Base-by-base conservation (phyloP, 345 rosid genomes). In the Theobroma cacao region DNA sequence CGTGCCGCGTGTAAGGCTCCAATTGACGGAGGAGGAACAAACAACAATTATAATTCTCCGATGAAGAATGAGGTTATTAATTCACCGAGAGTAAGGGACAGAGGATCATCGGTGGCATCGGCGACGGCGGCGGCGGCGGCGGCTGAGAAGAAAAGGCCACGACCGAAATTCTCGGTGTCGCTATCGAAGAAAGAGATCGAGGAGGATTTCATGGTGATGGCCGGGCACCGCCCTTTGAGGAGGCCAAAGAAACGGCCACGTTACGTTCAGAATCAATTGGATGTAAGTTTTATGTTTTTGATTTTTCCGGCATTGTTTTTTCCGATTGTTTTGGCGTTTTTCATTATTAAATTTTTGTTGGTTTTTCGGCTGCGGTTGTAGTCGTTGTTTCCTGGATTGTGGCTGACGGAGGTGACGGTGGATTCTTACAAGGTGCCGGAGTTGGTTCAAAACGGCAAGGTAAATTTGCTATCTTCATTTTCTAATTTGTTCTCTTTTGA, bases 201-300 rank as follows among this genome's bases (percentile, higher is more conserved):
- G 64, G 89, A 86, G 17, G 98, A 94, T 81, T 91, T 80, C 72
- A 66, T 86, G 86, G 71, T 24, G 84, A 79, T 91, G 67, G 13
- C 79, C 0, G 88, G 92, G 22, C 88, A 80, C 5, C 74, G 85
- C 66, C 97, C 97, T 14, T 77, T 86, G 6, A 85, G 96, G 62
- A 79, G 94, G 53, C 96, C 93, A n/a, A 92, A 90, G 91, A 95
- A 90, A 85, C 87, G 94, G 40, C 80, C 87, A 12, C 88, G 89
- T 65, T 52, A 50, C 17, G 82, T 90, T 60, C 99, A 93, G 88
- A 93, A 80, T 77, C 87, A 86, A 48, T 28, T 93, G 79, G 92
- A 95, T 81, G 99, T 92, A 86, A 85, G 88, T 84, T 10, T 20
- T 58, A 64, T 66, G 5, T 77, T 52, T 65, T 50, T 30, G 1